These are phyloP conservation scores for Botryosphaeria agaves DNA, from an alignment of 2,329 filamentous ascomycete species.

Conservation along the genomic window DNA sequence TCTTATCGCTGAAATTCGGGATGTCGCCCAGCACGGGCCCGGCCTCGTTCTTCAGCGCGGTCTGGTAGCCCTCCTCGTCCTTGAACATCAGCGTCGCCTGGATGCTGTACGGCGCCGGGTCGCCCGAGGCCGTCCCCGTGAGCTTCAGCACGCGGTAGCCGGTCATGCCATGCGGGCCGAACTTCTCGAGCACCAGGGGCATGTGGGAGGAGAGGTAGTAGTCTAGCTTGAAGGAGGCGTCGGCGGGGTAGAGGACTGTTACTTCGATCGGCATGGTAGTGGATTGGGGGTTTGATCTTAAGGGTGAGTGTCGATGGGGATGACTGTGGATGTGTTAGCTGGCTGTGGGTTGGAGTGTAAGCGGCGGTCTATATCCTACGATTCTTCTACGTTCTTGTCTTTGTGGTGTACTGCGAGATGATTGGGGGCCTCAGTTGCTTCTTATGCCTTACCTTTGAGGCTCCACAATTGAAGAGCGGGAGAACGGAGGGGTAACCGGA, in stretches of 20 bases:
- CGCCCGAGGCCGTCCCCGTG: conserved; percentile 3
- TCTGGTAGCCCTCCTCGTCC: conserved; percentile 10
- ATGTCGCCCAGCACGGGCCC: conserved; percentile 14
- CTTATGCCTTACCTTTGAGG: no score
- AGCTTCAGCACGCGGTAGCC: conserved; percentile 15
- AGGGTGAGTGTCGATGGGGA: no score
- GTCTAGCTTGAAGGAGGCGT: conserved; percentile 19
- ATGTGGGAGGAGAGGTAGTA: conserved; percentile 21
- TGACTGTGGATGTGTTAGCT: no score
- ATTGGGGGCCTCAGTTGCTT: no score
- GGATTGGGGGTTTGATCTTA: no score
- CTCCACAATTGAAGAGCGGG: no score
- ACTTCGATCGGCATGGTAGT: conserved; percentile 5
- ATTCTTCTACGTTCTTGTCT: no score
- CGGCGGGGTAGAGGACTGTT: conserved; percentile 15
- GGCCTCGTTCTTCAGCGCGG: conserved; percentile 8
- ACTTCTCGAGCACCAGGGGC: conserved; percentile 16
- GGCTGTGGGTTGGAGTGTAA: no score
- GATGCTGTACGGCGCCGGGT: conserved; percentile 14
- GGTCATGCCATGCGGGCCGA: conserved; percentile 14
- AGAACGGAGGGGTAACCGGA: no score
- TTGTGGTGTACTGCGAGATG: no score
- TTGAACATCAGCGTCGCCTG: conserved; percentile 16
- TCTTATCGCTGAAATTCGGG: conserved; percentile 17
- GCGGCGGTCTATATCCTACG: no score